Evolutionary conservation across 2,329 filamentous ascomycete genomes (phyloP).

Genomic region (Tolypocladium pustulatum): DNA sequence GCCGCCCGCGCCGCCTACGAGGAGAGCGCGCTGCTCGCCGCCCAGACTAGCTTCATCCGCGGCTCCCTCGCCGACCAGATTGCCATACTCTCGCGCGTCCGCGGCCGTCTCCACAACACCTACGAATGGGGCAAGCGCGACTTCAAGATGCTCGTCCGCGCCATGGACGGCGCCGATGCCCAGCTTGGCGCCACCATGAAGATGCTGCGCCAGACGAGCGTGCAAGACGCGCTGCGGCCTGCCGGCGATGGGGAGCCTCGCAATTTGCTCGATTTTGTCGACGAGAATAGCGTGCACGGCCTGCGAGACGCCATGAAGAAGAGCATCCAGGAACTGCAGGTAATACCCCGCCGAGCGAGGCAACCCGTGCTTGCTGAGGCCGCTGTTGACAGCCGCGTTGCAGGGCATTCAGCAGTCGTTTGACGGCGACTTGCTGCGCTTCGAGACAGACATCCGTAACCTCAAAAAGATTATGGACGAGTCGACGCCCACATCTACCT

Average conservation of each 20-base stretch:
- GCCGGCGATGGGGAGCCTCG: constrained; percentile 42
- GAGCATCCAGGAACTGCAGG: constrained; percentile 62
- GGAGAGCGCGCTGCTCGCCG: constrained; percentile 63
- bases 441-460: constrained; percentile 62
- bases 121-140: constrained; percentile 49
- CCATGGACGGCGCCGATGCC: constrained; percentile 56
- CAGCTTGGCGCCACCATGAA: constrained; percentile 57
- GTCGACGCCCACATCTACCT: constrained; percentile 5
- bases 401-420: constrained; percentile 60
- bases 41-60: constrained; percentile 58
- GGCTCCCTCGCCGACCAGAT: constrained; percentile 49
- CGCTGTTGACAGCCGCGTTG: neutral
- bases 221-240: constrained; percentile 54
- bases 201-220: constrained; percentile 50
- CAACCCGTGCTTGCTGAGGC: neutral
- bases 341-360: constrained; percentile 14
- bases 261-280: constrained; percentile 65
- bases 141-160: constrained; percentile 50
- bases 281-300: constrained; percentile 56
- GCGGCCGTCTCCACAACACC: constrained; percentile 39
- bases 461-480: constrained; percentile 49
- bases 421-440: constrained; percentile 62
- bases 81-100: constrained; percentile 38
- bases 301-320: constrained; percentile 57
- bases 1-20: constrained; percentile 66